Conservation (phyloP, 2,329 filamentous ascomycete species). For the Ustilaginoidea virens region DNA sequence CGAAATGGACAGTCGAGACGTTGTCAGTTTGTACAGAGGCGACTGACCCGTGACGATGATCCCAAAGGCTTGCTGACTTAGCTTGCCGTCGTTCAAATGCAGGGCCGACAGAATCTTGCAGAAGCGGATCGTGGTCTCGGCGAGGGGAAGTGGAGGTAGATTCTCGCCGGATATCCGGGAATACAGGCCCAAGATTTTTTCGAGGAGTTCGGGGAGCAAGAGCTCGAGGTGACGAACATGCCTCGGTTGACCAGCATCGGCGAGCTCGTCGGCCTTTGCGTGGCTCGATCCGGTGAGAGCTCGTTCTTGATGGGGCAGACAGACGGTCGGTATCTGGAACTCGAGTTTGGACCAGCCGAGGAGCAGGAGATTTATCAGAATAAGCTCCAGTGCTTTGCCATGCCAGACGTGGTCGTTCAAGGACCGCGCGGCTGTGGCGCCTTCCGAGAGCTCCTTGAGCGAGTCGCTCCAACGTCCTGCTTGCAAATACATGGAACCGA, state of each 20-base stretch:
- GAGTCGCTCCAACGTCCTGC: constrained; percentile 85
- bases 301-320: constrained; percentile 33
- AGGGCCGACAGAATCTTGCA: constrained; percentile 54
- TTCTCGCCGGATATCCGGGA: constrained; percentile 54
- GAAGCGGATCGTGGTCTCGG: constrained; percentile 59
- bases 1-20: constrained; percentile 37
- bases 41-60: constrained; percentile 49
- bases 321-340: constrained; percentile 56
- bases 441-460: constrained; percentile 67
- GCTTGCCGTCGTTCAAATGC: constrained; percentile 46
- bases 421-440: constrained; percentile 58
- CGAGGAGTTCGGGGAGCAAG: constrained; percentile 57
- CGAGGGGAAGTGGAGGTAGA: constrained; percentile 53
- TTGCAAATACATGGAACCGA: constrained; percentile 76
- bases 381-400: constrained; percentile 82
- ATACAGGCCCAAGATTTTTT: constrained; percentile 61
- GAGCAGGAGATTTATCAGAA: constrained; percentile 67
- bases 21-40: constrained; percentile 31
- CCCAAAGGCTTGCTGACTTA: constrained; percentile 45
- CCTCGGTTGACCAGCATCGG: constrained; percentile 30
- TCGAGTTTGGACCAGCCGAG: constrained; percentile 73
- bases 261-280: constrained; percentile 12
- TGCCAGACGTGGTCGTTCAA: constrained; percentile 94
- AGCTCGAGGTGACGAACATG: constrained; percentile 38
- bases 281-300: constrained; percentile 18